Base-by-base conservation (phyloP, 2,329 filamentous ascomycete genomes). In the Botryotinia calthae region DNA sequence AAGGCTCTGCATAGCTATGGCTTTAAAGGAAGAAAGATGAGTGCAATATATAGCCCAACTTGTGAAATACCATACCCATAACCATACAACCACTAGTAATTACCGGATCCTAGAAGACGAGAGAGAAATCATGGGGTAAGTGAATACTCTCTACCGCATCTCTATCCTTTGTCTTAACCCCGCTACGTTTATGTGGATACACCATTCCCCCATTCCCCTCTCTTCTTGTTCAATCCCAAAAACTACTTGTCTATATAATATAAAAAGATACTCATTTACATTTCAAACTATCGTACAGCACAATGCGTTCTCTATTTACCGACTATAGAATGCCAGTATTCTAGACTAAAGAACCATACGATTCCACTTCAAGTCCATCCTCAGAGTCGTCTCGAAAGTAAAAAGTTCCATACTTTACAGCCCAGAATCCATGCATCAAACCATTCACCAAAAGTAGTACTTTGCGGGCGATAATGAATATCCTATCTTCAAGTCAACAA, bases 261-360 rank as follows among this genome's bases (percentile, higher is more conserved):
- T 16, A 51, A 14, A 4, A n/a, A n/a, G 48, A 14, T 25, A 7
- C 12, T 12, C 10, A 6, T 7, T 3, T 0, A 4, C 14, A n/a
- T 51, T n/a, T 10, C 7, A 1, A 7, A 51, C 12, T n/a, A 5
- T 25, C 25, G 25, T 51, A n/a, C 25, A 51, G 25, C 12, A 0
- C 10, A 16, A 9, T 6, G 4, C 48, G 0, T 14, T 10, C 25
- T 4, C 4, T 12, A 4, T 51, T 25, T 4, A 4, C 48, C 2
- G 10, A 1, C 0, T 2, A 25, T 6, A 4, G 2, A n/a, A 54
- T n/a, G 5, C 5, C 10, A 16, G 4, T 4, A 16, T 54, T 2
- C 25, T 28, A 28, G 0, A n/a, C 25, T 2, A 51, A 12, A 51
- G 12, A 18, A 18, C 6, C 51, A 54, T 54, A 28, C n/a, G n/a